phyloP scores from a whole-genome alignment of 768 basidiomycete genomes.

The Boletus insuetus region DNA sequence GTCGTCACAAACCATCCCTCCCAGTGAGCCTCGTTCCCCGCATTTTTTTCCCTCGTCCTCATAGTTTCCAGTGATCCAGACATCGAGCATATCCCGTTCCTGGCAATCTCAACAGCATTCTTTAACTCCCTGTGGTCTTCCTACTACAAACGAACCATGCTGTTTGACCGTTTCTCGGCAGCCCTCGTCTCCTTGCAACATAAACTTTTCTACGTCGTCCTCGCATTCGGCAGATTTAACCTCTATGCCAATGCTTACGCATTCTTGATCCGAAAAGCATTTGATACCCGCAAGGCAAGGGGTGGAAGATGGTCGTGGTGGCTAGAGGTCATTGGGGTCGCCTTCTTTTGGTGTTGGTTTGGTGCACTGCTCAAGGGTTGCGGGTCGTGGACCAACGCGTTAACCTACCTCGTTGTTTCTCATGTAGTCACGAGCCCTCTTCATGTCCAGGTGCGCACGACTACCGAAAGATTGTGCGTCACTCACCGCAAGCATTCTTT shows the following conservation, averaged over 20 bases:
- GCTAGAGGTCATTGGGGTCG: constrained; percentile 69
- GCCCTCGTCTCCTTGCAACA: constrained; percentile 78
- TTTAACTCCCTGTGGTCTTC: constrained; percentile 87
- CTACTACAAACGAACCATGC: constrained; percentile 88
- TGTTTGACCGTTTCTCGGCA: constrained; percentile 67
- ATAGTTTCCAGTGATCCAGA: constrained; percentile 63
- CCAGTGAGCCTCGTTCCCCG: constrained; percentile 54
- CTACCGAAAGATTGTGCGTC: neutral
- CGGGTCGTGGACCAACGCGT: constrained; percentile 64
- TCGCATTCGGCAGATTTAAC: constrained; percentile 92
- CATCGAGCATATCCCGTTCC: constrained; percentile 88
- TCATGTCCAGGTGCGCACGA: constrained; percentile 78
- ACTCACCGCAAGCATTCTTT: constrained; percentile 5
- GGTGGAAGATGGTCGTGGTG: constrained; percentile 79
- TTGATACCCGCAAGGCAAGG: constrained; percentile 57
- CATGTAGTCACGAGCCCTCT: constrained; percentile 86
- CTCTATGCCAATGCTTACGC: constrained; percentile 86
- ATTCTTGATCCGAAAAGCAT: constrained; percentile 65
- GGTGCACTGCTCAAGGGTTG: constrained; percentile 64
- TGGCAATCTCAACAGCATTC: constrained; percentile 89
- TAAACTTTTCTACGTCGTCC: constrained; percentile 87
- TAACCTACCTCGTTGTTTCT: constrained; percentile 80
- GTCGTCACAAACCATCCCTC: constrained; percentile 98
- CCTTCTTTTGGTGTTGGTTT: constrained; percentile 92
- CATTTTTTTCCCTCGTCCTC: constrained; percentile 3